These are phyloP conservation scores for Chlamydomonas sp. DNA, from an alignment of 139 green algal genomes.

Conservation along the genomic window DNA sequence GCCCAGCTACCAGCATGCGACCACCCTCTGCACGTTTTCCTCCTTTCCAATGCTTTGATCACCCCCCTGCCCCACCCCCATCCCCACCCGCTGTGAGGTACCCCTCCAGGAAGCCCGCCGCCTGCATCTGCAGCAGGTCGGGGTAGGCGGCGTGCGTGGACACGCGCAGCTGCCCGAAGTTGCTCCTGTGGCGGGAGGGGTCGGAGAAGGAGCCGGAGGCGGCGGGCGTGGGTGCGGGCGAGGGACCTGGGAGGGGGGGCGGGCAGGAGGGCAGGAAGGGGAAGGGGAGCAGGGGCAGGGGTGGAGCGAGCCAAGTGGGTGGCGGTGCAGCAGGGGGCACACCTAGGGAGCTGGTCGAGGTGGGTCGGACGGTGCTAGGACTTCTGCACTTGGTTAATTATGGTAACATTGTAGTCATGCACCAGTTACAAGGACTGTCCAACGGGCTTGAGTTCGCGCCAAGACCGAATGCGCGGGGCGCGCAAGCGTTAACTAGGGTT, in stretches of 20 bases:
- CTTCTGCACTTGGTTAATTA: too few species aligned
- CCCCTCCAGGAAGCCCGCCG: conserved; percentile 72
- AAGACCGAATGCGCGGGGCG: too few species aligned
- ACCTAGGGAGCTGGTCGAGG: too few species aligned
- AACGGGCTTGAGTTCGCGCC: too few species aligned
- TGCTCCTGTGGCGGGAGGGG: conserved; percentile 30
- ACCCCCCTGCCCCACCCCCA: neutral
- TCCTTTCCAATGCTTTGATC: neutral
- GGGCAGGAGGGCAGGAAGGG: neutral
- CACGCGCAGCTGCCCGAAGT: conserved; percentile 72
- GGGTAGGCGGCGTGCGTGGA: conserved; percentile 21
- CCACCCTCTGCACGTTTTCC: too few species aligned
- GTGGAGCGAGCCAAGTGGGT: too few species aligned
- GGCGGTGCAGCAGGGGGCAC: too few species aligned
- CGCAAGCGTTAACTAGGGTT: too few species aligned
- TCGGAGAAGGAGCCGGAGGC: conserved; percentile 35
- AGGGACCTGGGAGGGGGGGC: neutral
- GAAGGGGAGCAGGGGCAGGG: neutral
- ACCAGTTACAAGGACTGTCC: too few species aligned
- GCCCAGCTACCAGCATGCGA: too few species aligned
- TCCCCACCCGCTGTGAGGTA: conserved; percentile 48
- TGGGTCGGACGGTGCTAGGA: too few species aligned
- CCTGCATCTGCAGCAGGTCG: conserved; percentile 57
- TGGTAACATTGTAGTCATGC: too few species aligned
- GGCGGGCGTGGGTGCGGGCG: neutral